Base-by-base conservation (phyloP, 2,329 filamentous ascomycete species). In the Aphanocladium album region DNA sequence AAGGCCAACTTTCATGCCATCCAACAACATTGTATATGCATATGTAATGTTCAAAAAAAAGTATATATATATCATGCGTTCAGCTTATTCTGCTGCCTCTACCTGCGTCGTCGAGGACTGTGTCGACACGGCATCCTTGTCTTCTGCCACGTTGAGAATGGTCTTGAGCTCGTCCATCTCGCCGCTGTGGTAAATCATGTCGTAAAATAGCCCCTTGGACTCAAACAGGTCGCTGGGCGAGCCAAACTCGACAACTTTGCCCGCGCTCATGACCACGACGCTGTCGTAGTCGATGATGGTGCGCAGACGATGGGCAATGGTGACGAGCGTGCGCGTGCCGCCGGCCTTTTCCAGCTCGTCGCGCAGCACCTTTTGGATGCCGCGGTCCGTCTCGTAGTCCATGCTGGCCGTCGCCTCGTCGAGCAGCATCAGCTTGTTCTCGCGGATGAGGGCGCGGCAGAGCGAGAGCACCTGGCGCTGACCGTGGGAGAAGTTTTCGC, bases 391-490 rank as follows among this genome's bases (percentile, higher is more conserved):
- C 68, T 82, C 79, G 61, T 82, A 81, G 65, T 85, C 83, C 75
- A 85, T 83, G 64, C 80, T 83, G 25, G 82, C 82, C 2, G 83
- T 85, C 11, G 83, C 83, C 69, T 85, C 83, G 66, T 85, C 83
- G 12, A 83, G 74, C 2, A 85, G 70, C 74, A 85, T 79, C 27
- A 85, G 72, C 69, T 80, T 81, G 68, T 79, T 82, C 61, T 79
- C 75, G 30, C 83, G 78, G 58, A 84, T 79, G 35, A 84, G 74
- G 0, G 83, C 83, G 12, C 83, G 76, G 58, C 81, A 83, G 2
- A 85, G 74, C n/a, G 80, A 83, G 12, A 85, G 76, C 1, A 85
- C 80, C 64, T 85, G 82, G 0, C 82, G 77, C 70, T 85, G 83
- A 30, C 82, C 82, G 63, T 84, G 82, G 4, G 79, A 82, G 67